Evolutionary conservation across 208 protist genomes (phyloP), one percentile per base, ranked within the genome.

Genomic region (Cochliopodium minus): DNA sequence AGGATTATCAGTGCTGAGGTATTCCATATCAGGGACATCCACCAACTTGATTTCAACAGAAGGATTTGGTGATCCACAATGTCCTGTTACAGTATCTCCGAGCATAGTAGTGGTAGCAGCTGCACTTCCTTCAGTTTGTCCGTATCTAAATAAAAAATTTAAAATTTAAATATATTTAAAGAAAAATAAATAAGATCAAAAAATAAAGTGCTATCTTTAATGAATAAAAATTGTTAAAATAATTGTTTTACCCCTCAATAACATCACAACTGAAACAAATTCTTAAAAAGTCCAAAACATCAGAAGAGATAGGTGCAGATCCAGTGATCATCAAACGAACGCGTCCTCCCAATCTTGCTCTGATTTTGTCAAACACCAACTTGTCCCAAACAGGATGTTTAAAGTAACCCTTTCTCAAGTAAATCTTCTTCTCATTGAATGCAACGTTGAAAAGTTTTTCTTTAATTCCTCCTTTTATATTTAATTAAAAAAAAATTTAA

Each of bases 11-110:
- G 33, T 75, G 0, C 42, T 28, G 15, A 57, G 66, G 47, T 88
- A 85, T 20, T 76, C 66, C 68, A 83, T 83, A 11, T 84, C 73
- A 13, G 82, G 71, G 7, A 83, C 69, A 42, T 74, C 65, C 3
- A 70, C 62, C 0, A 88, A 54, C 65, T 81, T 79, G 34, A 87
- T 33, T 56, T 85, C 70, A 9, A 11, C 22, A 22, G 15, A 60
- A 22, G 43, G 15, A 1, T 76, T 20, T 15, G 71, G 62, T 20
- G 58, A 30, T 23, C 64, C 66, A 51, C 69, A n/a, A n/a, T 72
- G 57, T 10, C 66, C 61, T 20, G 63, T 51, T 7, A 1, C 49
- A 6, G 28, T 29, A n/a, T 33, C 39, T 2, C 0, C 15, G 9
- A 17, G 53, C 6, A 51, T 11, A 34, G 46, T 33, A 51, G 36